A percentile compares a stretch with the other conserved stretches of the same genome.
Conservation (phyloP, 192 early-diverging fungal species). For the Rhizophlyctis rosea region DNA sequence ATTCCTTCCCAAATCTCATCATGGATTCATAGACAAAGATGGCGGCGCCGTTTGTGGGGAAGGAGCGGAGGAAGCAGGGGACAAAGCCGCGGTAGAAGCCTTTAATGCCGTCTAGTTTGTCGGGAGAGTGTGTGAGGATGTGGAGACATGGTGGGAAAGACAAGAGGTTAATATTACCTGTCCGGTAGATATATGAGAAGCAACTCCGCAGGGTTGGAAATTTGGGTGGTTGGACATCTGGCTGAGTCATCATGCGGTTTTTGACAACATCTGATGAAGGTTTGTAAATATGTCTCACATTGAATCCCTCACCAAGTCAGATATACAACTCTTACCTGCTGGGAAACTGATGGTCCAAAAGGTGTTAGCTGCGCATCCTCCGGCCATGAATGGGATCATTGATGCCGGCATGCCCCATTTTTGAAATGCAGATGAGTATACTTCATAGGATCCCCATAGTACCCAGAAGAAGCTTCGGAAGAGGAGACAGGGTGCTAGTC, state of each 20-base stretch:
- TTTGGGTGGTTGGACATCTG: conserved; percentile 56
- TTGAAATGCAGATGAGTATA: conserved; percentile 51
- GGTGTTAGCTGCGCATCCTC: conserved; percentile 79
- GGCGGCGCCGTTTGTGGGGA: conserved; percentile 95
- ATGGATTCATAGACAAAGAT: conserved; percentile 83
- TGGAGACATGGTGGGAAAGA: no score
- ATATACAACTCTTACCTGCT: conserved; percentile 38
- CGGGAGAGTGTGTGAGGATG: no score
- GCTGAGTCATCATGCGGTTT: conserved; percentile 91
- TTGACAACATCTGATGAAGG: conserved; percentile 83
- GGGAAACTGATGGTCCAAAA: conserved; percentile 88
- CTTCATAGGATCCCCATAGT: conserved; percentile 67
- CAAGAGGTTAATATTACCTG: no score
- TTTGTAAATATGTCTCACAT: background rate
- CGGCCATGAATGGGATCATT: conserved; percentile 44
- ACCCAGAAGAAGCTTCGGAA: conserved; percentile 86
- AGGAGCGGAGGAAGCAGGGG: conserved; percentile 85
- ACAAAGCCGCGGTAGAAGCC: conserved; percentile 92
- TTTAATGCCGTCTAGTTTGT: conserved; percentile 61
- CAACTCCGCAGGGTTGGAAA: conserved; percentile 59
- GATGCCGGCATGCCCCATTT: conserved; percentile 33
- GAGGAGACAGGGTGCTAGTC: conserved; percentile 75
- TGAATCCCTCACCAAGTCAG: background rate
- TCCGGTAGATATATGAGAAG: conserved; percentile 51
- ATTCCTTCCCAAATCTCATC: conserved; percentile 16